Base-by-base conservation (phyloP, 768 basidiomycete genomes). In the Lentinula lateritia region DNA sequence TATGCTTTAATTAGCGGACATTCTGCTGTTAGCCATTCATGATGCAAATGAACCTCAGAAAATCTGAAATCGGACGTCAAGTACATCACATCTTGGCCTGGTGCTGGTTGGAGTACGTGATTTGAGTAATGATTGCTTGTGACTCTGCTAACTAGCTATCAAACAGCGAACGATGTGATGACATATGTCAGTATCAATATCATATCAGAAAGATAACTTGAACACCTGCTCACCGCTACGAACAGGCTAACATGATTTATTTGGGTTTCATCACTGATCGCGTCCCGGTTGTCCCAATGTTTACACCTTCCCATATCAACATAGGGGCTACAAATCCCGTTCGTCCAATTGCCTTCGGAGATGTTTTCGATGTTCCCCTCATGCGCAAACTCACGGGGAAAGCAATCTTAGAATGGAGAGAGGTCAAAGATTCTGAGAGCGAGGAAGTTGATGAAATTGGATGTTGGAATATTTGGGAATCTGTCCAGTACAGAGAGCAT, bases 161-260 rank as follows among this genome's bases (percentile, higher is more conserved):
- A 28, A 50, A 16, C 65, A 90, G 88, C 88, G 6, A 90, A 90
- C 76, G 88, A 90, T 73, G 86, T 89, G 35, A 88, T 89, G 83
- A 88, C 88, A 61, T 86, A 85, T 68, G 84, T 84, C 62, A 65
- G 80, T 65, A 16, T 28, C 3, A 28, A 3, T 28, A 28, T 23
- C 23, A 23, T 23, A 23, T 50, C 13, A 28, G 36, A 34, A 15
- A 58, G 18, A 0, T 32, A 6, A 7, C 7, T 38, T 20, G 38
- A 35, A 34, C 36, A 10, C 28, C 32, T 35, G 35, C 58, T 59
- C 35, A 59, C 46, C 41, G 4, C 23, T 12, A 15, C 15, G 6
- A 6, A 15, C 66, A 75, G 70, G 67, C 66, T 45, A 86, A 88
- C 68, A 73, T 87, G 55, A 75, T 88, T 38, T 87, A 87, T 64